Base-by-base conservation (phyloP, 2,329 filamentous ascomycete species). In the Clarireedia hainanense region DNA sequence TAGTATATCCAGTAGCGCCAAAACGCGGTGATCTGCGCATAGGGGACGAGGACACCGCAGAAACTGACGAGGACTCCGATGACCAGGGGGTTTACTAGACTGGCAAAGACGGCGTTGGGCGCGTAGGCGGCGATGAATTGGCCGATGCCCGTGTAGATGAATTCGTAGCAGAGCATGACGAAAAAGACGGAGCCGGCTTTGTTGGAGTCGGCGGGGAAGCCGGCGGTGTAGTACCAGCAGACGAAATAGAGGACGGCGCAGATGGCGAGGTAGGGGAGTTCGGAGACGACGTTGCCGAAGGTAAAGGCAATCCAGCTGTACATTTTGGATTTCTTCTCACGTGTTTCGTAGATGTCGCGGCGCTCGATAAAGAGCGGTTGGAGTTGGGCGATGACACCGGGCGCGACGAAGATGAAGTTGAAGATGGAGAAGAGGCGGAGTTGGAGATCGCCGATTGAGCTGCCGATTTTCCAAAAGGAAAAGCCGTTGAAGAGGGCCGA, bases 31-130 rank as follows among this genome's bases (percentile, higher is more conserved):
- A 91, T 64, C 60, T 84, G 85, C 80, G 0, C 77, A 75, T 85
- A 88, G 0, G 86, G 86, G 0, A 90, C 86, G 5, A 89, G 74
- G 1, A 91, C 85, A 59, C 88, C 88, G 63, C 86, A 90, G 73
- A 91, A 91, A 1, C 79, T 80, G 7, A 89, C 76, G 2, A 89
- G 73, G 42, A 82, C 68, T 5, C 78, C 75, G 55, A 84, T 70
- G 10, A 84, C 52, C 0, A 84, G 65, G 0, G 80, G 80, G 60
- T 83, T 84, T 58, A 76, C 75, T 4, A 84, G 72, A 0, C 79
- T 72, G 0, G 81, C 81, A 46, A 83, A 83, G 10, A 81, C 76
- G 36, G 76, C 80, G 59, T 81, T 84, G 0, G 81, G 81, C 0
- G 80, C 78, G 58, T 83, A 84, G 1, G 82, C 80, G 0, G 80